phyloP scores from a whole-genome alignment of 2,329 filamentous ascomycete species.

The Ophiostoma sp. region DNA sequence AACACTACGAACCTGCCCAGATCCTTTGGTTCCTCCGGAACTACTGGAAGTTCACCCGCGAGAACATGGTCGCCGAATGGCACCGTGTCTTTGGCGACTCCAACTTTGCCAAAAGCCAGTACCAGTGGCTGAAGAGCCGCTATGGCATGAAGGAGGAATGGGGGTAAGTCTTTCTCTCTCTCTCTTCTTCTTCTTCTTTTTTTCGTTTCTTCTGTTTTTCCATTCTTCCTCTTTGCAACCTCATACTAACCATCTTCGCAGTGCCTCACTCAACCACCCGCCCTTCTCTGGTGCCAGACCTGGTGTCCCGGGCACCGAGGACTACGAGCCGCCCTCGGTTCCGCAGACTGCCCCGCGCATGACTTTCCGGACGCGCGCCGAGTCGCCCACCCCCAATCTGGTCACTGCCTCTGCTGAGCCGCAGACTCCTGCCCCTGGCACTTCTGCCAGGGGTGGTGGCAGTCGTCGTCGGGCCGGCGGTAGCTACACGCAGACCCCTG shows the following conservation, averaged over 20 bases:
- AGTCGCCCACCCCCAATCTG: conserved; percentile 17
- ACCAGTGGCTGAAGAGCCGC: conserved; percentile 30
- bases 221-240: background rate
- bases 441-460: background rate
- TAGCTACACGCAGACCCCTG: background rate
- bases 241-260: background rate
- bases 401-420: background rate
- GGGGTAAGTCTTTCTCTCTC: conserved; percentile 28
- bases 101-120: conserved; percentile 31
- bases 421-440: background rate
- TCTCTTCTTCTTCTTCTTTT: background rate
- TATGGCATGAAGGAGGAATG: conserved; percentile 32
- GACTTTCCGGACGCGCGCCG: conserved; percentile 1
- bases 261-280: conserved; percentile 28
- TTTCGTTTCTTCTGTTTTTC: background rate
- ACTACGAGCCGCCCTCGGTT: conserved; percentile 22
- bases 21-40: conserved; percentile 31
- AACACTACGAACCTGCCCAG: conserved; percentile 28
- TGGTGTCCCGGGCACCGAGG: conserved; percentile 24
- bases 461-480: background rate
- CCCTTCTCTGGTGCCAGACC: conserved; percentile 28
- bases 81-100: conserved; percentile 22
- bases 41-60: conserved; percentile 29
- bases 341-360: conserved; percentile 21
- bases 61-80: conserved; percentile 24